These are phyloP conservation scores for Megacollybia platyphylla DNA, from an alignment of 1,284 basidiomycete species.

Conservation along the genomic window DNA sequence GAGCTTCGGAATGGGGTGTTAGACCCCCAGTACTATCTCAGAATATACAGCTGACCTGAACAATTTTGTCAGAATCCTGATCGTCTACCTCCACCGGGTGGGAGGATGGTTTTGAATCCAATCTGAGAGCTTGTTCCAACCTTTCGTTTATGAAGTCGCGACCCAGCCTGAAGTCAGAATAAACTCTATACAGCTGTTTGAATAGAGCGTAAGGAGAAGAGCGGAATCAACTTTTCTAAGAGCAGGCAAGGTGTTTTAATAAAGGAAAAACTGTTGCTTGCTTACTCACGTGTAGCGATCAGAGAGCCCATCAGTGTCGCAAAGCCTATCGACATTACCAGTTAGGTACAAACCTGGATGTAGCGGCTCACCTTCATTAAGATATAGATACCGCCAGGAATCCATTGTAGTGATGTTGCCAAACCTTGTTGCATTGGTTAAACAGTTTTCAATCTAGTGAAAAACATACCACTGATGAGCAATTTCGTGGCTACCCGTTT, in stretches of 20 bases:
- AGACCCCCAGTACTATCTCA: background rate
- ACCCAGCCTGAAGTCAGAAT: slow-evolving; percentile 69
- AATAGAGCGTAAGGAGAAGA: background rate
- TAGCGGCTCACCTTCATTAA: no score
- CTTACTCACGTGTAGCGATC: slow-evolving; percentile 64
- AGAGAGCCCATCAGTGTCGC: slow-evolving; percentile 89
- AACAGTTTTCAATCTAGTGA: background rate
- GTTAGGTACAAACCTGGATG: background rate
- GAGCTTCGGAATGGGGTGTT: slow-evolving; percentile 33
- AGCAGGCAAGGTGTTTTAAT: background rate
- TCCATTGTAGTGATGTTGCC: slow-evolving; percentile 88
- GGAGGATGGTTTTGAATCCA: slow-evolving; percentile 86
- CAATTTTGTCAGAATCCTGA: slow-evolving; percentile 79
- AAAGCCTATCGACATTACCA: slow-evolving; percentile 42
- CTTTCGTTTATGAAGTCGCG: slow-evolving; percentile 57
- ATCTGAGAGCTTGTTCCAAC: slow-evolving; percentile 53
- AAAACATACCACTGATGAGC: slow-evolving; percentile 68
- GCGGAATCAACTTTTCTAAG: background rate
- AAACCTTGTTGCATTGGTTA: slow-evolving; percentile 37
- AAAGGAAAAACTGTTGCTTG: background rate
- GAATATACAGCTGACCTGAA: slow-evolving; percentile 35
- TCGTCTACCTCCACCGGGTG: slow-evolving; percentile 94
- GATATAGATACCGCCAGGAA: slow-evolving; percentile 79
- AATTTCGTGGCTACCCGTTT: slow-evolving; percentile 55
- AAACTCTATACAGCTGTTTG: slow-evolving; percentile 33